A percentile compares a stretch with the other conserved stretches of the same genome.
Evolutionary conservation across 2,329 filamentous ascomycete species (phyloP).

Genomic region (Diaporthe vaccinii): DNA sequence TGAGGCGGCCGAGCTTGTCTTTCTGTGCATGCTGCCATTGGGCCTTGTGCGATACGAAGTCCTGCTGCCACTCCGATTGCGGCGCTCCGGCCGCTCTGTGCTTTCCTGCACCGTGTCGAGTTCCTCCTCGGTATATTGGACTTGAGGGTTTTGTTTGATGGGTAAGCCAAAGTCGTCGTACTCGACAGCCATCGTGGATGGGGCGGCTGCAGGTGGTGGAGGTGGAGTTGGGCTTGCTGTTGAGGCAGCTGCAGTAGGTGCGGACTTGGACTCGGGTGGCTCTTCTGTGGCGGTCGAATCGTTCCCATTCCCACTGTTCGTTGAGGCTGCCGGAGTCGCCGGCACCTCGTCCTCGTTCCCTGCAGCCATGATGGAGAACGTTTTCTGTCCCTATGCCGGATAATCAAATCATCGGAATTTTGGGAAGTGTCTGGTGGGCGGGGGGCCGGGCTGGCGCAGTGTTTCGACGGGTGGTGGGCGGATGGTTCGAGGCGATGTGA

Average conservation of each 20-base stretch:
- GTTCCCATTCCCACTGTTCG: slow-evolving; percentile 8
- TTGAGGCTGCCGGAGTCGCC: slow-evolving; percentile 13
- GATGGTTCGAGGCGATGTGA: slow-evolving; percentile 12
- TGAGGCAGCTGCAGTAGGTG: neutral
- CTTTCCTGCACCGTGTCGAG: slow-evolving; percentile 35
- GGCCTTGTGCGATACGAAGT: slow-evolving; percentile 19
- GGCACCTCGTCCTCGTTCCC: slow-evolving; percentile 25
- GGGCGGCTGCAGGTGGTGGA: neutral
- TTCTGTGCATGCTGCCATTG: slow-evolving; percentile 8
- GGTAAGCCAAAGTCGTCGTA: slow-evolving; percentile 81
- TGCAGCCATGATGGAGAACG: slow-evolving; percentile 26
- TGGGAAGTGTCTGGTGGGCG: slow-evolving; percentile 1
- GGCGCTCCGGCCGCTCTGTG: slow-evolving; percentile 14
- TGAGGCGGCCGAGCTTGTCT: slow-evolving; percentile 33
- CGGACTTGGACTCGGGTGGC: slow-evolving; percentile 4
- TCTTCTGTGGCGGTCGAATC: slow-evolving; percentile 16
- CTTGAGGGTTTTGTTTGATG: slow-evolving; percentile 59
- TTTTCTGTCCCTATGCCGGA: slow-evolving; percentile 14
- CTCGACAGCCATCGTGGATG: slow-evolving; percentile 51
- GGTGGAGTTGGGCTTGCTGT: neutral
- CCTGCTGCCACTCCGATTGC: slow-evolving; percentile 36
- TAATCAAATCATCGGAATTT: slow-evolving; percentile 25
- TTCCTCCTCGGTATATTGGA: slow-evolving; percentile 50
- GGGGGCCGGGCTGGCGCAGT: slow-evolving; percentile 1
- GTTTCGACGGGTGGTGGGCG: slow-evolving; percentile 23